Base-by-base conservation (phyloP, 129 eudicot species). In the Artemisia tridentata region DNA sequence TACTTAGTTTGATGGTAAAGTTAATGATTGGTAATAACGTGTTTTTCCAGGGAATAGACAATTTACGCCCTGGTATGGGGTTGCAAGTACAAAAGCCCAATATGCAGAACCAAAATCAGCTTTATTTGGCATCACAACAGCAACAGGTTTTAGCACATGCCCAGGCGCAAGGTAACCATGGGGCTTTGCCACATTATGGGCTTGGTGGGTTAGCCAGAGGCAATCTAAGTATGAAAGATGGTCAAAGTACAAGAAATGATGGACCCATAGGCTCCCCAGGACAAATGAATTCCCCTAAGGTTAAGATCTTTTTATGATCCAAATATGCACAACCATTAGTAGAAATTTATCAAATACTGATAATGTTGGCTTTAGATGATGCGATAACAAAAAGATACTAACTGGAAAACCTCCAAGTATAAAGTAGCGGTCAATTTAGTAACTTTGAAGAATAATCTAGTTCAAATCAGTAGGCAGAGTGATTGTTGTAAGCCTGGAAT, bases 201-300 rank as follows among this genome's bases (percentile, higher is more conserved):
- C 75, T 78, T 86, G 85, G 81, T 67, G 96, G 96, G 65, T 74
- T 90, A 71, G 91, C 96, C 23, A 83, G 90, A 80, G 95, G 87
- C 56, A 85, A 71, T 64, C 72, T 84, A 74, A 85, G 78, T 83
- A 72, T 87, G 48, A 86, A 90, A 80, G 95, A 90, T 82, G 95
- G 86, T 63, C 96, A 80, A 50, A 79, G 86, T 12, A 66, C 81
- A 45, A 86, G 91, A 83, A 90, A 84, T 75, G 96, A 90, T 72
- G 95, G 91, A 79, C 76, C 90, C 20, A 69, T 84, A 48, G 82
- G 96, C 77, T 87, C 96, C 38, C 95, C 91, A 0, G 88, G 79
- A 72, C 95, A 87, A 69, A 80, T 85, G 71, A 84, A 77, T 81
- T 87, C 96, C 27, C 85, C 95, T 65, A 87, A 90, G 96, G 96